Conservation (phyloP, 495 filamentous ascomycete species). For the Trichoderma virens region DNA sequence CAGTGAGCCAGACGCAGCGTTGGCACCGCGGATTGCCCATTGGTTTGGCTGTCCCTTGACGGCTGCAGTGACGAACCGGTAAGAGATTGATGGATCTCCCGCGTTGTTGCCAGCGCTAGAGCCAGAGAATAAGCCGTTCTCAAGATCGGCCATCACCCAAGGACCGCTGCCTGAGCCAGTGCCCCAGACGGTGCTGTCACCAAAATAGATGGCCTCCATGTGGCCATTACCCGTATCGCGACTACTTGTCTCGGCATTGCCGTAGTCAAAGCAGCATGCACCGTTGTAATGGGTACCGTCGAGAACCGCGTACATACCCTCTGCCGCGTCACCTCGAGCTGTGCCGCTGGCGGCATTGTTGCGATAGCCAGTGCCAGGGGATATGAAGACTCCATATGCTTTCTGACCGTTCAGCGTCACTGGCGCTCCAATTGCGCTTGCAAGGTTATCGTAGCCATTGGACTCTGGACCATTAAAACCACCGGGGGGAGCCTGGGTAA, state of each 20-base stretch:
- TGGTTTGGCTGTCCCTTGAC: slow-evolving; percentile 43
- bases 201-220: slow-evolving; percentile 57
- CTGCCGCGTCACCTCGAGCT: slow-evolving; percentile 43
- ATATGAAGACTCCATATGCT: slow-evolving; percentile 51
- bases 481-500: slow-evolving; percentile 47
- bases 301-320: slow-evolving; percentile 54
- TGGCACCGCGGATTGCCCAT: slow-evolving; percentile 49
- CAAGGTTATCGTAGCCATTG: slow-evolving; percentile 47
- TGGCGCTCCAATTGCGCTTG: slow-evolving; percentile 48
- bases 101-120: slow-evolving; percentile 29
- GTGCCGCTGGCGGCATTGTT: slow-evolving; percentile 42
- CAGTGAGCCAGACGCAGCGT: slow-evolving; percentile 45
- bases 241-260: slow-evolving; percentile 49
- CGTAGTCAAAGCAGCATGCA: slow-evolving; percentile 55
- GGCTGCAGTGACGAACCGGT: slow-evolving; percentile 44
- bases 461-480: slow-evolving; percentile 44
- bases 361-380: slow-evolving; percentile 48
- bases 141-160: slow-evolving; percentile 56
- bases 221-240: slow-evolving; percentile 49
- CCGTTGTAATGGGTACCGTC: slow-evolving; percentile 54
- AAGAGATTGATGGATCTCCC: slow-evolving; percentile 37
- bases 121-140: slow-evolving; percentile 52
- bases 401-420: slow-evolving; percentile 51
- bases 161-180: slow-evolving; percentile 45
- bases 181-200: slow-evolving; percentile 41